phyloP scores from a whole-genome alignment of 805 yeast species.

The Ogataea nakhonphanomensis region DNA sequence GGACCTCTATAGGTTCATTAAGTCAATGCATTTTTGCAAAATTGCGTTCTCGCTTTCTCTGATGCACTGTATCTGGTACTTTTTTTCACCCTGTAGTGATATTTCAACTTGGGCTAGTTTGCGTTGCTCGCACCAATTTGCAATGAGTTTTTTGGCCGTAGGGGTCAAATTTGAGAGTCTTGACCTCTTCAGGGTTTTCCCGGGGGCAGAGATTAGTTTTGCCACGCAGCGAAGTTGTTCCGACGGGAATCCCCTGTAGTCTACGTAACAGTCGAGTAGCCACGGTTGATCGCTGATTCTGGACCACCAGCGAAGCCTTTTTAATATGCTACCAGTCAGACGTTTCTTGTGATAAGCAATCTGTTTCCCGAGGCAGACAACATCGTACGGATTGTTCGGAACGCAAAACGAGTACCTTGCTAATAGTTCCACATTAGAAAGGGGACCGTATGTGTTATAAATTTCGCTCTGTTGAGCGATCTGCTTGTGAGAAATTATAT shows the following conservation, averaged over 20 bases:
- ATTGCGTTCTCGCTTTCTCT: constrained; percentile 1
- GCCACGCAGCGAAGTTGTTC: constrained; percentile 42
- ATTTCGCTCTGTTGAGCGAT: constrained; percentile 56
- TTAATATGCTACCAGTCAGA: constrained; percentile 5
- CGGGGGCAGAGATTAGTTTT: constrained; percentile 30
- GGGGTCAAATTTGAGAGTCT: constrained; percentile 4
- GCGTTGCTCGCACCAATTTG: constrained; percentile 10
- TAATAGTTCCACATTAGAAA: constrained; percentile 60
- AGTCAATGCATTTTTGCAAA: constrained; percentile 3
- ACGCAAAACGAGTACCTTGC: constrained; percentile 78
- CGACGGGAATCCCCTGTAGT: constrained; percentile 46
- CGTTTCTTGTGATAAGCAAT: constrained; percentile 15
- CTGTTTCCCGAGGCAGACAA: constrained; percentile 55
- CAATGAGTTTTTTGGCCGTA: constrained; percentile 5
- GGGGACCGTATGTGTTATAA: constrained; percentile 80
- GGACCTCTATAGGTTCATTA: background rate
- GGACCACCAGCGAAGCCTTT: constrained; percentile 7
- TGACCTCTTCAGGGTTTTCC: background rate
- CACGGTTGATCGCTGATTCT: constrained; percentile 13
- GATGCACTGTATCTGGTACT: constrained; percentile 1
- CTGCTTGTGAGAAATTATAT: constrained; percentile 48
- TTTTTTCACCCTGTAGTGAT: background rate
- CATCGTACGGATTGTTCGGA: constrained; percentile 50
- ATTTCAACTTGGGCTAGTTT: background rate
- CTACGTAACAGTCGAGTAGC: constrained; percentile 34